Evolutionary conservation across 2,329 filamentous ascomycete species (phyloP).

Genomic region (Fusarium tanahbumbuense): DNA sequence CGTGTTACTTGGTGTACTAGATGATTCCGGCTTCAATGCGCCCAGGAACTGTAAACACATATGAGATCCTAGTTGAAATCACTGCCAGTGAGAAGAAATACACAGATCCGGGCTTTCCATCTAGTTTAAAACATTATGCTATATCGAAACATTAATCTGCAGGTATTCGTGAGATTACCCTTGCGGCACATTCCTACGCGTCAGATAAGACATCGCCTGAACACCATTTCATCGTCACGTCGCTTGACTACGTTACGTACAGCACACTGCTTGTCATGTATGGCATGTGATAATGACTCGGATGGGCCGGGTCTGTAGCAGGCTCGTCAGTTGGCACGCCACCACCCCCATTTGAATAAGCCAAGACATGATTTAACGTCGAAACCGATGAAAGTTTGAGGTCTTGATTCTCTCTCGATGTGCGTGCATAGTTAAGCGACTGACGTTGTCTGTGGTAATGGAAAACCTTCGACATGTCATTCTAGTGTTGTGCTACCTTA

Average conservation of each 20-base stretch:
- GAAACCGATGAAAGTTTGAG: not conserved
- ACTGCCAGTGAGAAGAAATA: not conserved
- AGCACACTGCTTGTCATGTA: not conserved
- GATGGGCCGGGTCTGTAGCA: not conserved
- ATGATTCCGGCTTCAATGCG: not conserved
- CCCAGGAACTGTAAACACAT: not conserved
- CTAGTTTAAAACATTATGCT: not conserved
- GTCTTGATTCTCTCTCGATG: not conserved
- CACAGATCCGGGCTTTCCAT: not conserved
- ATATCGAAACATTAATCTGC: not conserved
- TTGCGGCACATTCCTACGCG: slow-evolving; percentile 11
- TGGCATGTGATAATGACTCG: not conserved
- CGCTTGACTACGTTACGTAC: not conserved
- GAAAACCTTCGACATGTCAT: not conserved
- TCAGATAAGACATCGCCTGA: not conserved
- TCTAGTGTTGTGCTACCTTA: not conserved
- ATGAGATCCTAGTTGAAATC: not conserved
- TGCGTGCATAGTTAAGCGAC: not conserved
- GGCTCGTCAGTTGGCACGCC: not conserved
- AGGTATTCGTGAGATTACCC: slow-evolving; percentile 5
- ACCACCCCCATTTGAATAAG: not conserved
- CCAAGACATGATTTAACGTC: not conserved
- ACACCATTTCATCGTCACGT: slow-evolving; percentile 11
- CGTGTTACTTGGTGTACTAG: not conserved
- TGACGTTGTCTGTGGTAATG: not conserved